Percentiles rank a stretch among this genome's conserved stretches.
phyloP scores from a whole-genome alignment of 495 filamentous ascomycete genomes.

The Pyronema omphalodes region DNA sequence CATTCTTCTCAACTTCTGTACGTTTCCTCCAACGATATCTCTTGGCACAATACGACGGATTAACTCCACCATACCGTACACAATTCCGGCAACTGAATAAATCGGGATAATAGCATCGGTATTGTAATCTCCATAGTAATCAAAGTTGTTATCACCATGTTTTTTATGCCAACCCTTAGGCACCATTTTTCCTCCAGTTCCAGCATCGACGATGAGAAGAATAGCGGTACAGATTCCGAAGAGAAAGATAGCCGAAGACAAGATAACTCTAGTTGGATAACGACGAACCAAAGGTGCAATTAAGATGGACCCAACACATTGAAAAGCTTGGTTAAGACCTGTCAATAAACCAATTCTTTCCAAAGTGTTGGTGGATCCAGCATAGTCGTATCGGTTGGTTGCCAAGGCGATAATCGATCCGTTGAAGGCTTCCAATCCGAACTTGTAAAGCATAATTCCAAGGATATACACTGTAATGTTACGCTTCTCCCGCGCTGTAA shows the following conservation, averaged over 20 bases:
- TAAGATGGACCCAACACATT: constrained; percentile 31
- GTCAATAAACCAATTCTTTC: constrained; percentile 29
- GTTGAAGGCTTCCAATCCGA: constrained; percentile 32
- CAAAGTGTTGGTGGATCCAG: constrained; percentile 25
- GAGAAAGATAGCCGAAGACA: constrained; percentile 25
- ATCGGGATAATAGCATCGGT: constrained; percentile 30
- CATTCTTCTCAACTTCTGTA: constrained; percentile 29
- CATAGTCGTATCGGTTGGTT: constrained; percentile 30
- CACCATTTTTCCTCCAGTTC: constrained; percentile 27
- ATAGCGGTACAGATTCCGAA: constrained; percentile 28
- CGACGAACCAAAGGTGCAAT: constrained; percentile 30
- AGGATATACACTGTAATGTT: constrained; percentile 29
- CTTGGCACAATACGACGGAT: constrained; percentile 32
- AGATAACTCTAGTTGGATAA: constrained; percentile 27
- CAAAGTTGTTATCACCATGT: constrained; percentile 25
- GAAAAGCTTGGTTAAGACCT: constrained; percentile 30
- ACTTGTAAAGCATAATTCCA: constrained; percentile 31
- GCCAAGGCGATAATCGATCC: constrained; percentile 22
- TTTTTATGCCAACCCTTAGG: constrained; percentile 16
- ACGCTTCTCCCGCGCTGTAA: constrained; percentile 7
- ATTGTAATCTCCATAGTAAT: constrained; percentile 29
- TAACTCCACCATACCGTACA: constrained; percentile 33
- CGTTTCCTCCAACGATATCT: constrained; percentile 31
- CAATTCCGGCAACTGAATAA: constrained; percentile 25
- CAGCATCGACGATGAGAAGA: constrained; percentile 26